Evolutionary conservation across 306 rosid species (phyloP).

Genomic region (Citrullus colocynthis): DNA sequence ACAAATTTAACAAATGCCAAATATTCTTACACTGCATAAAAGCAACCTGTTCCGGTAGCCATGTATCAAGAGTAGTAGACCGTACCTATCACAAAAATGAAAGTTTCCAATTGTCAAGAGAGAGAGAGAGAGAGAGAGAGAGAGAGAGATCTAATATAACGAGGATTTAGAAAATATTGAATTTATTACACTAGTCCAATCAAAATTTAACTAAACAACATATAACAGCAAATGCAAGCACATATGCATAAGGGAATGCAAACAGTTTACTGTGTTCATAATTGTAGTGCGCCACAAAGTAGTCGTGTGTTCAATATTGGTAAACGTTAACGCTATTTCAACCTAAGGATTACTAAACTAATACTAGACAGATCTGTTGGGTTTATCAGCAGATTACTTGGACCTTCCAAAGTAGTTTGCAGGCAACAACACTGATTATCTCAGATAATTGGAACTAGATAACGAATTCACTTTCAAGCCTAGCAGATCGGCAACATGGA

Average conservation of each 20-base stretch:
- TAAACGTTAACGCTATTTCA: background rate
- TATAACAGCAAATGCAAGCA: background rate
- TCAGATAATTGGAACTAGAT: background rate
- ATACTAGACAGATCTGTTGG: background rate
- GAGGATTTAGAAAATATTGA: background rate
- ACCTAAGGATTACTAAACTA: background rate
- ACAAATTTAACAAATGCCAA: background rate
- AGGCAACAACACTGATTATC: background rate
- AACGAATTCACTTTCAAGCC: background rate
- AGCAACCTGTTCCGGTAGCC: conserved; percentile 90
- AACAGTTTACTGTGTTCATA: background rate
- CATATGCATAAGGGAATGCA: background rate
- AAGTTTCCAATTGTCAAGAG: conserved; percentile 3
- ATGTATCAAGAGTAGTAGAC: conserved; percentile 87
- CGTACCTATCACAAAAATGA: conserved; percentile 51
- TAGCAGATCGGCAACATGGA: background rate
- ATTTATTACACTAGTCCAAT: background rate
- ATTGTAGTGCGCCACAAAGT: background rate
- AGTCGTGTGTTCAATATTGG: background rate
- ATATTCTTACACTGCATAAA: conserved; percentile 74
- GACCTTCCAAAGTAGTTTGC: background rate
- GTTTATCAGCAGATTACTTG: background rate
- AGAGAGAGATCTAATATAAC: background rate
- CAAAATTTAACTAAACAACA: background rate
- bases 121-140: background rate